Percentiles rank a stretch among this genome's conserved stretches.
Evolutionary conservation across 768 basidiomycete genomes (phyloP).

Genomic region (Leucocoprinus leucothites): DNA sequence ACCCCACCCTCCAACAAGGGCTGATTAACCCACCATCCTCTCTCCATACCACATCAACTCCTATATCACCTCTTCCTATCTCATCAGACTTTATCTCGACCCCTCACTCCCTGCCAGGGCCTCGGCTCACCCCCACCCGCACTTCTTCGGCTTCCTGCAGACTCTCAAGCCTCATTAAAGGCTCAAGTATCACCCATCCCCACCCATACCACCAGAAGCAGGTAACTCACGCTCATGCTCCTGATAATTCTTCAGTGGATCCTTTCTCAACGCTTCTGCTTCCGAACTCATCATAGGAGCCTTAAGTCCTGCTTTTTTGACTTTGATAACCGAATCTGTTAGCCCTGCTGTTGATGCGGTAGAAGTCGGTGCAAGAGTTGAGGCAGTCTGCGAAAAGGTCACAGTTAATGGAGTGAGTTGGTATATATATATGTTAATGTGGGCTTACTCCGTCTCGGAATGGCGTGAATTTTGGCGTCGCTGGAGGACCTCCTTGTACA

Average conservation of each 20-base stretch:
- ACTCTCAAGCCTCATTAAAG: too few species aligned
- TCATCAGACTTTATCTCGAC: too few species aligned
- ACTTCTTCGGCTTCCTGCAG: too few species aligned
- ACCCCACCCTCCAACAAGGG: too few species aligned
- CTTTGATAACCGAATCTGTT: conserved; percentile 66
- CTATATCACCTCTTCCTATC: too few species aligned
- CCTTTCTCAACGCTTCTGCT: conserved; percentile 74
- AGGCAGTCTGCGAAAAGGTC: not conserved
- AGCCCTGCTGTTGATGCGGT: conserved; percentile 30
- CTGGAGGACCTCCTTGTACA: conserved; percentile 24
- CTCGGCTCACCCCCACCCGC: too few species aligned
- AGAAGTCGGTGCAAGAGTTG: conserved; percentile 16
- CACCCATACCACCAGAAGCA: not conserved
- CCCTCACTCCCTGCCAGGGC: too few species aligned
- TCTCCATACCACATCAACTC: too few species aligned
- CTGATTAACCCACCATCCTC: too few species aligned
- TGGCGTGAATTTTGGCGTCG: conserved; percentile 62
- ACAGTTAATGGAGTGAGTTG: not conserved
- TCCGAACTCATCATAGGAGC: conserved; percentile 48
- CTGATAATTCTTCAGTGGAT: conserved; percentile 76
- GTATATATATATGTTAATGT: conserved; percentile 7
- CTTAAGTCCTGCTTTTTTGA: conserved; percentile 46
- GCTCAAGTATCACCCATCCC: not conserved
- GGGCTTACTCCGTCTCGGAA: conserved; percentile 67
- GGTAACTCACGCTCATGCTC: not conserved